These are phyloP conservation scores for Hypholoma sublateritium DNA, from an alignment of 768 basidiomycete species.

Conservation along the genomic window DNA sequence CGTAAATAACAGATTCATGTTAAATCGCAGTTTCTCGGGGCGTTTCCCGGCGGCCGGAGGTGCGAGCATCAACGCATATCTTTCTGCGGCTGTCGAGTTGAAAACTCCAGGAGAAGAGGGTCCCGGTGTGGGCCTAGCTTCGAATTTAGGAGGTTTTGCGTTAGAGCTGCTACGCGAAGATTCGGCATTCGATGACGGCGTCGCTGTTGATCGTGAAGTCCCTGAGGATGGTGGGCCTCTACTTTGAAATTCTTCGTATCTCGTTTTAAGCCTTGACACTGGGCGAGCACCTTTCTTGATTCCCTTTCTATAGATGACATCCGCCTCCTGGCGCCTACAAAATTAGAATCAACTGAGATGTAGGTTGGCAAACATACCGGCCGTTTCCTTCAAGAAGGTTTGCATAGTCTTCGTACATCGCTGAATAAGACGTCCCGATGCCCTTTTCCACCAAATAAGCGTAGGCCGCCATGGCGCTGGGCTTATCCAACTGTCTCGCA, in stretches of 20 bases:
- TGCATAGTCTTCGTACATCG: constrained; percentile 93
- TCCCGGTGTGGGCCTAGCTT: constrained; percentile 20
- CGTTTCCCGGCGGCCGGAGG: constrained; percentile 69
- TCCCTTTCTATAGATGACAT: constrained; percentile 77
- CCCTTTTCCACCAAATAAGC: constrained; percentile 69
- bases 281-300: constrained; percentile 83
- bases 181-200: constrained; percentile 15
- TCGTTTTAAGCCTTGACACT: constrained; percentile 76
- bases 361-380: constrained; percentile 45
- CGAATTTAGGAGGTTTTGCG: constrained; percentile 10
- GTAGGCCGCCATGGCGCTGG: constrained; percentile 69
- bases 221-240: constrained; percentile 40
- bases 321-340: constrained; percentile 71
- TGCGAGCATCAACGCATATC: constrained; percentile 74
- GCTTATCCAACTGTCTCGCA: constrained; percentile 74
- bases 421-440: constrained; percentile 74
- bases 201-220: constrained; percentile 30
- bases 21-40: constrained; percentile 69
- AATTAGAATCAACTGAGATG: background rate
- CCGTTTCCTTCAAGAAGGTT: constrained; percentile 70
- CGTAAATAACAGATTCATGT: constrained; percentile 71
- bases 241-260: constrained; percentile 77
- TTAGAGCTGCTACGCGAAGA: constrained; percentile 13
- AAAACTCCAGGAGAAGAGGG: constrained; percentile 27
- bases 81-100: constrained; percentile 41